phyloP scores from a whole-genome alignment of 345 rosid genomes.

The Dipteronia dyeriana region DNA sequence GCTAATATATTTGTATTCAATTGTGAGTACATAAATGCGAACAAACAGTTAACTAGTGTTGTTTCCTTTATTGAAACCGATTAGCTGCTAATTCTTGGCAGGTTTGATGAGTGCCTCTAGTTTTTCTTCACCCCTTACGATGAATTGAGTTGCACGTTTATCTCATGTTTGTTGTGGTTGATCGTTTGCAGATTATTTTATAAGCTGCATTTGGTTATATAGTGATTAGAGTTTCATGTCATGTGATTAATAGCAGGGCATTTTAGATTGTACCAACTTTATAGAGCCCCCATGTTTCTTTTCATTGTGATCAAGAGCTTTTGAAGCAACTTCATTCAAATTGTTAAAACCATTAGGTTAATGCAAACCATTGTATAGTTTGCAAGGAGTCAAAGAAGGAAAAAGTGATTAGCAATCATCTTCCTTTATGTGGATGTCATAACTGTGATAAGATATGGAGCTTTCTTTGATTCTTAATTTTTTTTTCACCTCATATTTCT shows the following conservation, averaged over 20 bases:
- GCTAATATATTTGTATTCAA: background rate
- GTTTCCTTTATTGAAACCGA: background rate
- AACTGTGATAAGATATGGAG: background rate
- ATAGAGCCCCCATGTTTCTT: background rate
- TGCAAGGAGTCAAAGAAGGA: conserved; percentile 8
- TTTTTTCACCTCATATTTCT: conserved; percentile 4
- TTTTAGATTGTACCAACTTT: background rate
- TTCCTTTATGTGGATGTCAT: conserved; percentile 7
- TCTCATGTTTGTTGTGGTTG: background rate
- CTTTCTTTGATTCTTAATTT: background rate
- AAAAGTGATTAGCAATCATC: background rate
- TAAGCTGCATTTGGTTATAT: background rate
- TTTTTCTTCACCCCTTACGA: background rate
- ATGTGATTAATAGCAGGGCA: background rate
- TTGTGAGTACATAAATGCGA: background rate
- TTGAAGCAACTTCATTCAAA: background rate
- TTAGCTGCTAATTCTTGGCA: conserved; percentile 2
- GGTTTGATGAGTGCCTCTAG: background rate
- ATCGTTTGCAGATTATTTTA: background rate
- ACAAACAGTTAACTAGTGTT: background rate
- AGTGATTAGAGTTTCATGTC: background rate
- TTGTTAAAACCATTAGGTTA: conserved; percentile 7
- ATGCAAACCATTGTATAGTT: conserved; percentile 1
- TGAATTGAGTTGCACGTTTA: too few relatives aligned
- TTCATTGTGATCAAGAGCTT: background rate